Conservation (phyloP, 148 eudicot genomes). For the Dianthus caryophyllus region DNA sequence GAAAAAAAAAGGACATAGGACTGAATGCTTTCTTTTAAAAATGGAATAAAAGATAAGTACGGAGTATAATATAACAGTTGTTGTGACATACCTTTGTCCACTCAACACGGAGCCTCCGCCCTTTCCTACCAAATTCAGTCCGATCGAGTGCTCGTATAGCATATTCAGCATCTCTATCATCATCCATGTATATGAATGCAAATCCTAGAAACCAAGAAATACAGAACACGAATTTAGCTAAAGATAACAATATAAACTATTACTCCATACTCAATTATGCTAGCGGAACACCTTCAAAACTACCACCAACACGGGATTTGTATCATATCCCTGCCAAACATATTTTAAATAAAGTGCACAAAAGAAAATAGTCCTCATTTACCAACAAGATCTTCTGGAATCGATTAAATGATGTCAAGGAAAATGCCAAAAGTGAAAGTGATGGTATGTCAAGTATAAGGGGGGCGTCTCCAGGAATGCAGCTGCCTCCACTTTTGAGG, state of each 20-base stretch:
- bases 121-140: slow-evolving; percentile 79
- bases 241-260: neutral
- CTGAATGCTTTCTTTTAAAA: too few relatives aligned
- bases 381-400: slow-evolving; percentile 75
- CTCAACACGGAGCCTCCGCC: slow-evolving; percentile 87
- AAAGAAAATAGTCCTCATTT: slow-evolving; percentile 20
- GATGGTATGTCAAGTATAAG: slow-evolving; percentile 56
- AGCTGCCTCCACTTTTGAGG: slow-evolving; percentile 55
- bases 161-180: slow-evolving; percentile 90
- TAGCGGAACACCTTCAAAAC: slow-evolving; percentile 16
- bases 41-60: neutral
- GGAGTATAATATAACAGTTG: neutral
- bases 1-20: too few relatives aligned
- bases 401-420: slow-evolving; percentile 68
- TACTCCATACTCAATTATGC: neutral
- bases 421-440: slow-evolving; percentile 68
- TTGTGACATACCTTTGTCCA: slow-evolving; percentile 75
- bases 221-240: slow-evolving; percentile 11
- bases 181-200: slow-evolving; percentile 89
- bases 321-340: slow-evolving; percentile 24
- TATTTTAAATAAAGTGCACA: slow-evolving; percentile 6
- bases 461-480: slow-evolving; percentile 49
- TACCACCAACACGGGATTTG: slow-evolving; percentile 11
- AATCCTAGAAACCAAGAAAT: slow-evolving; percentile 42
- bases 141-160: slow-evolving; percentile 84